Conservation (phyloP, 2,329 filamentous ascomycete genomes). For the Xylariaceae sp. region DNA sequence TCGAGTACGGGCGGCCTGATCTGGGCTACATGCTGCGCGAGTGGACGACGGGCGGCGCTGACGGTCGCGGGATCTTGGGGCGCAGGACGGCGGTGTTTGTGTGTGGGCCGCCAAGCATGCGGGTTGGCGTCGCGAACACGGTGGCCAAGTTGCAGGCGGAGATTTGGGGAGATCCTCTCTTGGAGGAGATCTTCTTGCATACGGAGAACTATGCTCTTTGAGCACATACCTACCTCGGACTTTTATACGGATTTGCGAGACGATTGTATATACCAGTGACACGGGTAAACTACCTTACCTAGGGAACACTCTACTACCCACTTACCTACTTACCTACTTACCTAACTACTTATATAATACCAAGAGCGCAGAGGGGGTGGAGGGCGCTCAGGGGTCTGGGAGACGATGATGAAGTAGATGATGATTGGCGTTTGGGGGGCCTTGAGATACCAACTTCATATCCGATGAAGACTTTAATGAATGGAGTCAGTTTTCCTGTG, state of each 20-base stretch:
- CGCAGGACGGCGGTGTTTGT: constrained; percentile 85
- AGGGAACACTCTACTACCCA: neutral
- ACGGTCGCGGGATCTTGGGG: constrained; percentile 68
- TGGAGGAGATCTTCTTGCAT: constrained; percentile 90
- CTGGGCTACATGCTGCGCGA: constrained; percentile 82
- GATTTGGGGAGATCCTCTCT: constrained; percentile 72
- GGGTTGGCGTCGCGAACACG: constrained; percentile 80
- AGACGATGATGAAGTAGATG: neutral
- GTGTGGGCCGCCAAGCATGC: constrained; percentile 83
- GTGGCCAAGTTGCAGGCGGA: constrained; percentile 77
- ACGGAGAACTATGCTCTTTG: constrained; percentile 91
- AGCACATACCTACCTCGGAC: too few relatives aligned
- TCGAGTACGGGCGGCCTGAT: constrained; percentile 88
- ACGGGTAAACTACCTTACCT: too few relatives aligned
- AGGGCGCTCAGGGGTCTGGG: neutral
- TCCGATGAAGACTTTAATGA: too few relatives aligned
- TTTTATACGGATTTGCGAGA: neutral
- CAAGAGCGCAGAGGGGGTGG: neutral
- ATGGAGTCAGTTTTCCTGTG: too few relatives aligned
- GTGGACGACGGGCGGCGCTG: constrained; percentile 67
- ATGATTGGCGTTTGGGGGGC: too few relatives aligned
- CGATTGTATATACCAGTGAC: neutral
- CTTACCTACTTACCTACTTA: neutral
- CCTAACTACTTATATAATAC: neutral
- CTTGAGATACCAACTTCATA: too few relatives aligned